Evolutionary conservation across 768 basidiomycete genomes (phyloP).

Genomic region (Rhizopogon vinicolor): DNA sequence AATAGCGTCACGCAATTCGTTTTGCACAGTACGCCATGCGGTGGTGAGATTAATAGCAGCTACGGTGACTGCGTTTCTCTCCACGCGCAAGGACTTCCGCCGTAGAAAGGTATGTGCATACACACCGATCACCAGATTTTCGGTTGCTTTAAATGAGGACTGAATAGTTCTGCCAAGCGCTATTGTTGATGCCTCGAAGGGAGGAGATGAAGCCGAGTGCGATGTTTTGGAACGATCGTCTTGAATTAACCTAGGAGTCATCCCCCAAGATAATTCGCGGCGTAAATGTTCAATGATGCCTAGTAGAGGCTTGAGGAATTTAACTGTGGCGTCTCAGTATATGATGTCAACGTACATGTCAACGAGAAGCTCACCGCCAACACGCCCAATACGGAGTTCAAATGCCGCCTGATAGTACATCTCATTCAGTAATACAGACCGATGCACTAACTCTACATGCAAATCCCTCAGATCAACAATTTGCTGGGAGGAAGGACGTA

Average conservation of each 20-base stretch:
- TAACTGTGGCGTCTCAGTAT: slow-evolving; percentile 22
- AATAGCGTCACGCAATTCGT: slow-evolving; percentile 24
- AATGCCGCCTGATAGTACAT: slow-evolving; percentile 42
- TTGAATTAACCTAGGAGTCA: slow-evolving; percentile 14
- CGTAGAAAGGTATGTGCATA: slow-evolving; percentile 12
- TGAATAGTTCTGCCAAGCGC: slow-evolving; percentile 33
- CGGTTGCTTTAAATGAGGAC: slow-evolving; percentile 29
- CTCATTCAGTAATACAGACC: slow-evolving; percentile 34
- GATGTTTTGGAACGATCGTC: no score
- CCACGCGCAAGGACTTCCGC: slow-evolving; percentile 1
- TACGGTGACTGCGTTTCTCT: slow-evolving; percentile 9
- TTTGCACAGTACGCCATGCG: slow-evolving; percentile 21
- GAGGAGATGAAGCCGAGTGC: slow-evolving; percentile 1
- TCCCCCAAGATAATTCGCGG: slow-evolving; percentile 41
- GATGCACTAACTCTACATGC: slow-evolving; percentile 25
- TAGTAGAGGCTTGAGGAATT: slow-evolving; percentile 38
- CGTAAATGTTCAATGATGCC: slow-evolving; percentile 41
- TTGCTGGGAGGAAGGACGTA: slow-evolving; percentile 8
- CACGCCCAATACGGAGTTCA: slow-evolving; percentile 39
- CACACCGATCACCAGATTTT: slow-evolving; percentile 28
- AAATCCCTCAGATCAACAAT: slow-evolving; percentile 11
- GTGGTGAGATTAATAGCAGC: slow-evolving; percentile 18
- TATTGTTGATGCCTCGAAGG: slow-evolving; percentile 23
- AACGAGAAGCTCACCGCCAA: slow-evolving; percentile 31
- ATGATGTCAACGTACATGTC: background rate